A percentile compares a stretch with the other conserved stretches of the same genome.
phyloP scores from a whole-genome alignment of 352 stramenopile species.

The Phytophthora podocarpi region DNA sequence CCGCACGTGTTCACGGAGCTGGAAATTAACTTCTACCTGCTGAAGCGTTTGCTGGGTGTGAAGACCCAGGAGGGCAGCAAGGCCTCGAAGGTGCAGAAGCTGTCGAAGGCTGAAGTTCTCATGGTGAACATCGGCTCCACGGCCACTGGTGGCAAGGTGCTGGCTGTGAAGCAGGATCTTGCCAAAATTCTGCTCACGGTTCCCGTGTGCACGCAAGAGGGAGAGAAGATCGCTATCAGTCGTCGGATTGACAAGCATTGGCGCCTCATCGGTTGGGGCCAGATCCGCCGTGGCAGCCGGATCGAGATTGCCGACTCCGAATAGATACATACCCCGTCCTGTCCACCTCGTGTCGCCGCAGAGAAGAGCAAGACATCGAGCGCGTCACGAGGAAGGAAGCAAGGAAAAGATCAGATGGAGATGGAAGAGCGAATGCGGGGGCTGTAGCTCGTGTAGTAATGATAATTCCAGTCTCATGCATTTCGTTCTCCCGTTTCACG shows the following conservation, averaged over 20 bases:
- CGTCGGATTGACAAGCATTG: slow-evolving; percentile 99
- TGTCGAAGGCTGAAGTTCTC: slow-evolving; percentile 99
- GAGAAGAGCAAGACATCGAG: slow-evolving; percentile 28
- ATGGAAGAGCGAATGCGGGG: slow-evolving; percentile 34
- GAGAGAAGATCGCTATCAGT: slow-evolving; percentile 99
- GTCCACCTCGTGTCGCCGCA: slow-evolving; percentile 19
- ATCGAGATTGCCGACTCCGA: slow-evolving; percentile 91
- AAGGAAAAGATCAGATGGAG: slow-evolving; percentile 41
- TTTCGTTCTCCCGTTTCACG: slow-evolving; percentile 22
- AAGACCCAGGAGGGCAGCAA: slow-evolving; percentile 99
- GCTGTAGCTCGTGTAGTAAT: slow-evolving; percentile 41
- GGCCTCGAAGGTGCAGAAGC: slow-evolving; percentile 99
- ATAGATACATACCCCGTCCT: slow-evolving; percentile 67
- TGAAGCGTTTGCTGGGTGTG: slow-evolving; percentile 98
- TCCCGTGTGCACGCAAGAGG: slow-evolving; percentile 99
- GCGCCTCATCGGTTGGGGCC: slow-evolving; percentile 99
- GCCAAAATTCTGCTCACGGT: slow-evolving; percentile 99
- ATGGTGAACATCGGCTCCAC: slow-evolving; percentile 99
- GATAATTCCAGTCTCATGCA: slow-evolving; percentile 42
- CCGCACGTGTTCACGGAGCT: slow-evolving; percentile 99
- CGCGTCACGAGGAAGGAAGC: slow-evolving; percentile 20
- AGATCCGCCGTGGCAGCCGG: slow-evolving; percentile 97
- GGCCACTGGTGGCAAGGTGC: slow-evolving; percentile 95
- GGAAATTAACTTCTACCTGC: slow-evolving; percentile 99
- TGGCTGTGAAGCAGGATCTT: slow-evolving; percentile 97